Evolutionary conservation across 768 basidiomycete species (phyloP), one percentile per base, ranked within the genome.

Genomic region (Daedaleopsis sinensis): DNA sequence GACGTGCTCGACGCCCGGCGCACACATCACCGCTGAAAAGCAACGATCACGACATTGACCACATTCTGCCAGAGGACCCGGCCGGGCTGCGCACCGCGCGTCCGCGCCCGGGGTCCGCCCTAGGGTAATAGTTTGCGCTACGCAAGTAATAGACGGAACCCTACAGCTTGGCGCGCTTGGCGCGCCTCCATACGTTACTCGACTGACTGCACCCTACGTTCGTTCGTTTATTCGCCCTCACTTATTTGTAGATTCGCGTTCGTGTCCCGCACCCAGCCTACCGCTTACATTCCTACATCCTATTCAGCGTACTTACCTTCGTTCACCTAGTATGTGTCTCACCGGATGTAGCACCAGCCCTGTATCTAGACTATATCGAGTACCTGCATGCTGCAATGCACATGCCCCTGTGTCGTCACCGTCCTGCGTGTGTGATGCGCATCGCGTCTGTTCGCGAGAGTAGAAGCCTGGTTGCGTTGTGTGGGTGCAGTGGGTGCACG

Each of bases 291-390:
- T 39, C 19, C 52, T 53, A 53, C 52, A 53, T 23, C 36, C 52
- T 38, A n/a, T n/a, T 53, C 18, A 53, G 36, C 16, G 38, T 53
- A 53, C 50, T 27, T 24, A 11, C 21, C 21, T 37, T 23, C 37
- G 35, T 53, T 53, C 23, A 15, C 27, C 37, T 52, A 53, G 52
- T 53, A 23, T 53, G 52, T 53, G 52, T 53, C 52, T 42, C 37
- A 53, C 50, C 32, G 52, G 52, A 53, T 53, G 52, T 53, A 53
- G 52, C 52, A 53, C 52, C 38, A 52, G 12, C 37, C 7, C 8
- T 53, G 52, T 53, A 53, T 53, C 38, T 53, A 53, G 52, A 53
- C n/a, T 42, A 53, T 23, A 13, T 13, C 19, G 19, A 21, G 21
- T 37, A 10, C 12, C 15, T 35, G 23, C 47, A 24, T 49, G 23